Evolutionary conservation across 371 early-diverging fungal species (phyloP).

Genomic region (Basidiobolus meristosporus): DNA sequence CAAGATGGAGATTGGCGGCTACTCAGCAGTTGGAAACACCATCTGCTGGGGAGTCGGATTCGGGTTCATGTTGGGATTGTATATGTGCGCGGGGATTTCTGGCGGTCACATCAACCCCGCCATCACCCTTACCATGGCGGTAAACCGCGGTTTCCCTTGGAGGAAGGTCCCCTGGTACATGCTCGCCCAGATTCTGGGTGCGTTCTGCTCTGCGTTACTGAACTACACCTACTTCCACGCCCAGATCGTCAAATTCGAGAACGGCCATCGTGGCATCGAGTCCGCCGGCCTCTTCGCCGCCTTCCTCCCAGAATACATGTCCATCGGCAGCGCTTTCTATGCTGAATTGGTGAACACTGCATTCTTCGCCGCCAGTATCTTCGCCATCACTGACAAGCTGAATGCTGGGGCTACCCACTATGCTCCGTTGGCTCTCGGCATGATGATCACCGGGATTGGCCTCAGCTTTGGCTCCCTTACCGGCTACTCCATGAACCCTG

Average conservation of each 20-base stretch:
- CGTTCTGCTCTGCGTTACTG: constrained; percentile 46
- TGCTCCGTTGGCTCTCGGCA: no score
- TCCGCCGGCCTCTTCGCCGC: no score
- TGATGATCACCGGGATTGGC: no score
- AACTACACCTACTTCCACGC: constrained; percentile 22
- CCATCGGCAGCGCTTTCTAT: constrained; percentile 48
- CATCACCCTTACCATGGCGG: constrained; percentile 42
- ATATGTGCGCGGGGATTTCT: no score
- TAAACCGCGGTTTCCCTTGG: constrained; percentile 45
- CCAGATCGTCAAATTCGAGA: constrained; percentile 31
- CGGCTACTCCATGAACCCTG: constrained; percentile 71
- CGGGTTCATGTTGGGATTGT: no score
- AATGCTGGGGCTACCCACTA: no score
- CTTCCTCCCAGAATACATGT: constrained; percentile 4
- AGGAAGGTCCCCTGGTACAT: constrained; percentile 37
- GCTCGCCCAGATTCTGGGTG: constrained; percentile 41
- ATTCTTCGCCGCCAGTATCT: not conserved
- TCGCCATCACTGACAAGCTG: no score
- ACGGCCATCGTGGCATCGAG: constrained; percentile 4
- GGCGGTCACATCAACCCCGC: constrained; percentile 67
- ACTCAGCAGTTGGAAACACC: no score
- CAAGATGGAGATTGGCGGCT: no score
- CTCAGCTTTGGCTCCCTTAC: constrained; percentile 45
- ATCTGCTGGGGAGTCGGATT: no score
- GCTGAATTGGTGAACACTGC: constrained; percentile 8